These are phyloP conservation scores for Dothistroma pini DNA, from an alignment of 2,329 filamentous ascomycete genomes.

Conservation along the genomic window DNA sequence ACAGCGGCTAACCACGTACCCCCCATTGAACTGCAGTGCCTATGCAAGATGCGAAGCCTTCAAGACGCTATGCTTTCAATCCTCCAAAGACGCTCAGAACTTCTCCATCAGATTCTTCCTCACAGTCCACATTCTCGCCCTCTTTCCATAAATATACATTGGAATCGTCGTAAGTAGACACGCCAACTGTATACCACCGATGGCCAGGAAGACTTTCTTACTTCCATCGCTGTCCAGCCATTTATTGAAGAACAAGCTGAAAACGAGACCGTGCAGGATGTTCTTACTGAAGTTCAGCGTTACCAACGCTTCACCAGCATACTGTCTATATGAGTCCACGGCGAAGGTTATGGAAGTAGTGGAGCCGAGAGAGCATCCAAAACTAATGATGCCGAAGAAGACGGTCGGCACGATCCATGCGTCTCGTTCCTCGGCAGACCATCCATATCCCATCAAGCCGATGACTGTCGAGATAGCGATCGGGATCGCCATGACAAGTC, in stretches of 20 bases:
- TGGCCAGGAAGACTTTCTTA: slow-evolving; percentile 72
- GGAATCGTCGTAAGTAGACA: slow-evolving; percentile 73
- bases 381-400: slow-evolving; percentile 89
- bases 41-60: neutral
- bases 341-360: slow-evolving; percentile 93
- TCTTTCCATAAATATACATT: slow-evolving; percentile 92
- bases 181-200: slow-evolving; percentile 81
- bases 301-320: slow-evolving; percentile 89
- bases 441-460: slow-evolving; percentile 94
- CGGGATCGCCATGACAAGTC: slow-evolving; percentile 81
- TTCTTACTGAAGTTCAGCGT: slow-evolving; percentile 96
- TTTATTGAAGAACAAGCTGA: slow-evolving; percentile 78
- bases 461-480: slow-evolving; percentile 74
- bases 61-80: neutral
- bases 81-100: slow-evolving; percentile 44
- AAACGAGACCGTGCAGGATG: slow-evolving; percentile 83
- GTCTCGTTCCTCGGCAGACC: slow-evolving; percentile 72
- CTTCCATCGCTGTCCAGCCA: slow-evolving; percentile 77
- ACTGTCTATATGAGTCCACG: slow-evolving; percentile 88
- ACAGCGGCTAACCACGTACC: neutral
- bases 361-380: slow-evolving; percentile 84
- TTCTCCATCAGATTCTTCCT: slow-evolving; percentile 82
- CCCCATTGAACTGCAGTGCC: neutral
- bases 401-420: slow-evolving; percentile 88
- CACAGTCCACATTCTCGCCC: slow-evolving; percentile 90